A percentile compares a stretch with the other conserved stretches of the same genome.
These are phyloP conservation scores for Inga leiocalycina DNA, from an alignment of 306 rosid genomes.

Conservation along the genomic window DNA sequence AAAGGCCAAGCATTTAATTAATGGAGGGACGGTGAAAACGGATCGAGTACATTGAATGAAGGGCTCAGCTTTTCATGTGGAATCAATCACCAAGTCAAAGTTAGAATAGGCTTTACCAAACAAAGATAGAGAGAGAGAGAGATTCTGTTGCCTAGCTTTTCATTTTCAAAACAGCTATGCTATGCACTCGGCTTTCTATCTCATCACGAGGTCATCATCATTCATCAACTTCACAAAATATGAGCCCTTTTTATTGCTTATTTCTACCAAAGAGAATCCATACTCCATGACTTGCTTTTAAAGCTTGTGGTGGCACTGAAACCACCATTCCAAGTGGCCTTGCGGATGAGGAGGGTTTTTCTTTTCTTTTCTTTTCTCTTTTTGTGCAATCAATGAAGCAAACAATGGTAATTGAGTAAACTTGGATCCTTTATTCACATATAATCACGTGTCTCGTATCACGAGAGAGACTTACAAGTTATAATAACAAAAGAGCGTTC, in stretches of 20 bases:
- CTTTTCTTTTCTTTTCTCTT: no score
- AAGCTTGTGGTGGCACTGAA: neutral
- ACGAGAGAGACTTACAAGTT: neutral
- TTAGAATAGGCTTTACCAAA: neutral
- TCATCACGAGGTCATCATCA: conserved; percentile 9
- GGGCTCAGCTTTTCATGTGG: neutral
- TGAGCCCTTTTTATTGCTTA: neutral
- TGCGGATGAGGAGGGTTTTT: neutral
- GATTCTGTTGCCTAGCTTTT: conserved; percentile 6
- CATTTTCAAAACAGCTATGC: conserved; percentile 24
- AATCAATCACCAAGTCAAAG: neutral
- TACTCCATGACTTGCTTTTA: neutral
- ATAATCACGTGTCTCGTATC: neutral
- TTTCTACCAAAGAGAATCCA: no score
- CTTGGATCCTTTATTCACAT: neutral
- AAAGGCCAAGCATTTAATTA: neutral
- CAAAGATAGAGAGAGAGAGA: neutral
- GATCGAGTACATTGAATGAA: neutral
- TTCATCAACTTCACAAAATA: neutral
- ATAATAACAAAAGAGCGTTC: no score
- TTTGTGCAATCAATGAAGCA: neutral
- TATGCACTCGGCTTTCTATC: conserved; percentile 21
- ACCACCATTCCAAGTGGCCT: neutral
- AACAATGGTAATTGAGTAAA: neutral
- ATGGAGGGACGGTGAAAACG: neutral